Base-by-base conservation (phyloP, 148 eudicot genomes). In the Linanthus parryae region DNA sequence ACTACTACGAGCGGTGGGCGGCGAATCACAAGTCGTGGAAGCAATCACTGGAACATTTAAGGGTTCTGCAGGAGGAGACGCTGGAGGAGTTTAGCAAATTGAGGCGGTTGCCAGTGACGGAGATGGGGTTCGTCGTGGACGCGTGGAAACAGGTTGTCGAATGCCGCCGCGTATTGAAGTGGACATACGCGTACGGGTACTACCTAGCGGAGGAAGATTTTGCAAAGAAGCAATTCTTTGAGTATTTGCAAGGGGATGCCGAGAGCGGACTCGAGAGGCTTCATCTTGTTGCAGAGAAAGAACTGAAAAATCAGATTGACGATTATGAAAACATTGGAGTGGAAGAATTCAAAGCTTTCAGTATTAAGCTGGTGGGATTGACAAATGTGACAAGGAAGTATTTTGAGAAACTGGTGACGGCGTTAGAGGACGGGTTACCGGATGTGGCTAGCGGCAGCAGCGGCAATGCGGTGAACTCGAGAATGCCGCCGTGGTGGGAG, bases 81-180 rank as follows among this genome's bases (percentile, higher is more conserved):
- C 64, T 79, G 30, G 78, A 69, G 54, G 71, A 72, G 71, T 75
- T 89, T 26, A 67, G 87, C 52, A 74, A 79, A 51, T 66, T 46
- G 40, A 73, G 72, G 58, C 56, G 57, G 44, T 69, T 67, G 48
- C 80, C 97, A 3, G 84, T 70, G 59, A 57, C 84, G 10, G 80
- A 77, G 34, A 77, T 88, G 44, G 75, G 73, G 49, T 84, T 88
- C 64, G 58, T 88, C 23, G 29, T 69, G 33, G 85, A 89, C 64
- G 90, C 94, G 8, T 89, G 97, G 94, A 64, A 58, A 41, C 95
- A 85, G 85, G 77, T 86, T 16, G 72, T 82, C 36, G 86, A 86
- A 51, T 86, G 95, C 64, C 69, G 95, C 52, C 77, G 78, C 50
- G 88, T 86, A 34, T 57, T 82, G 34, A 85, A 76, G 58, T 81